Evolutionary conservation across 139 green algal species (phyloP).

Genomic region (Parachlorella kessleri): DNA sequence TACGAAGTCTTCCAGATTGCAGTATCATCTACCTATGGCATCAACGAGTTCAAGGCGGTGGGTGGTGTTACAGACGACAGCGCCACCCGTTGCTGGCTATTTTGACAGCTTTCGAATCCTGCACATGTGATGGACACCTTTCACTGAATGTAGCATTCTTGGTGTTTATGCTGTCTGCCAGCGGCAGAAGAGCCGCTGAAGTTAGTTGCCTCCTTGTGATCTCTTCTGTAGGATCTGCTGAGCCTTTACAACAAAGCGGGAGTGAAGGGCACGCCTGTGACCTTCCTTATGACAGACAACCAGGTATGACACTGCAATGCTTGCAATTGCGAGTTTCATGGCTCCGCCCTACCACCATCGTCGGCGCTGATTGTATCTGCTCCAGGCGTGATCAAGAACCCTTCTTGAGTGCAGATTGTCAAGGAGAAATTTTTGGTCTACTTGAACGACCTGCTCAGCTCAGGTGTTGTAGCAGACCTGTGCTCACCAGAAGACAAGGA

Average conservation of each 20-base stretch:
- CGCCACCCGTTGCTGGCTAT: no score
- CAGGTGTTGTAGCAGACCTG: conserved; percentile 80
- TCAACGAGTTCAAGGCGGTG: conserved; percentile 80
- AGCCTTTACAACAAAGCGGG: conserved; percentile 76
- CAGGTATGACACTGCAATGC: conserved; percentile 31
- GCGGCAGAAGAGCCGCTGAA: no score
- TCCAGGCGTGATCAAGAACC: no score
- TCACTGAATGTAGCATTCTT: no score
- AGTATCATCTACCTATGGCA: conserved; percentile 75
- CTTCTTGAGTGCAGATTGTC: conserved; percentile 82
- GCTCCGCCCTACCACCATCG: no score
- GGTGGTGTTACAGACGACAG: not conserved
- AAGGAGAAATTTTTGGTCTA: conserved; percentile 91
- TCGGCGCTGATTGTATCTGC: no score
- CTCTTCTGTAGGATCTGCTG: conserved; percentile 67
- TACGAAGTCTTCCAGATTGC: conserved; percentile 85
- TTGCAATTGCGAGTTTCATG: no score
- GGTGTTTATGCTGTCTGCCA: no score
- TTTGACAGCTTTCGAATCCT: no score
- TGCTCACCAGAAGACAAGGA: conserved; percentile 52
- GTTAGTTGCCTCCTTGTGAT: no score
- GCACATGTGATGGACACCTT: no score
- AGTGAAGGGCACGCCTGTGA: conserved; percentile 70
- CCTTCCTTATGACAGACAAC: conserved; percentile 91
- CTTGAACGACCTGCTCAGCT: conserved; percentile 92